phyloP scores from a whole-genome alignment of 352 stramenopile genomes.

The Phytophthora colocasiae region DNA sequence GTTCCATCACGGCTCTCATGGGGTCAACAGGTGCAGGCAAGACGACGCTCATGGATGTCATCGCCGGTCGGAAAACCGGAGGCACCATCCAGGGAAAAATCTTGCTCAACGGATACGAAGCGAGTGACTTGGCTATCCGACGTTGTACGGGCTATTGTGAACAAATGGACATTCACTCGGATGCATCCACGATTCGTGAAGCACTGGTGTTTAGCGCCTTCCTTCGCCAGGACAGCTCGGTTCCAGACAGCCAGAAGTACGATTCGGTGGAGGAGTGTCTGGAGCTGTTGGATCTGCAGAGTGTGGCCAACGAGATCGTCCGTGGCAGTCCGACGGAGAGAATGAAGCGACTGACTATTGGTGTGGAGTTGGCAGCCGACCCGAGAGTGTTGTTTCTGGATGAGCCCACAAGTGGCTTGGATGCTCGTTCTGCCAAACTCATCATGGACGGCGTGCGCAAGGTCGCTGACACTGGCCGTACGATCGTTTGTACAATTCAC shows the following conservation, averaged over 20 bases:
- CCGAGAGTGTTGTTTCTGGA: conserved; percentile 81
- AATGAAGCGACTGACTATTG: conserved; percentile 69
- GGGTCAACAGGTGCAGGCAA: conserved; percentile 78
- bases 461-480: conserved; percentile 66
- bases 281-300: conserved; percentile 41
- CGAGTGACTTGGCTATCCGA: conserved; percentile 39
- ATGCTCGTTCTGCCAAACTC: conserved; percentile 61
- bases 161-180: conserved; percentile 1
- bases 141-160: conserved; percentile 27
- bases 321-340: conserved; percentile 47
- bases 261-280: conserved; percentile 42
- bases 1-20: conserved; percentile 62
- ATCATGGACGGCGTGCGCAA: conserved; percentile 79
- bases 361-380: conserved; percentile 87
- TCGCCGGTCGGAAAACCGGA: conserved; percentile 89
- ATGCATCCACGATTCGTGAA: conserved; percentile 84
- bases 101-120: conserved; percentile 46
- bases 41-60: conserved; percentile 93
- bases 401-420: conserved; percentile 63
- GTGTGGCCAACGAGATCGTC: conserved; percentile 44
- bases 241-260: conserved; percentile 39
- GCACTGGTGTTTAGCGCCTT: conserved; percentile 88
- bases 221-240: conserved; percentile 50
- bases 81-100: conserved; percentile 74
- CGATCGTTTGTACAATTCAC: conserved; percentile 92